Evolutionary conservation across 192 early-diverging fungal genomes (phyloP), one percentile per base, ranked within the genome.

Genomic region (Rhizophlyctis rosea): DNA sequence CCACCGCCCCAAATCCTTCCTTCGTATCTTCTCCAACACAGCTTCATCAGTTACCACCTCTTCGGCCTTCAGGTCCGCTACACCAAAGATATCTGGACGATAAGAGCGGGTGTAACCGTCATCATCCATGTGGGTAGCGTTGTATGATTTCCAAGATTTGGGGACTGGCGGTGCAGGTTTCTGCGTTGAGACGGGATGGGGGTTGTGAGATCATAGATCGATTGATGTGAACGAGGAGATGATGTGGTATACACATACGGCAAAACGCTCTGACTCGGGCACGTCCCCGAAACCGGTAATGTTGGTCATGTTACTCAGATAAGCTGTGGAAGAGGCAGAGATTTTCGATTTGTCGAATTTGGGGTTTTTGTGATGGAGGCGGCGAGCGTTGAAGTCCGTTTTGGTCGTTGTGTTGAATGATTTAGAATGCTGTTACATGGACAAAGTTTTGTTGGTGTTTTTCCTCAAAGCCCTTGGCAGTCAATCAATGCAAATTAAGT

Each of bases 81-180:
- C 48, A 47, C 50, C 71, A 51, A 49, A 60, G 52, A 69, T 80
- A 60, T 67, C 64, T 31, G 35, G 65, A 59, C 58, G 74, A 52
- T 56, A 21, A 2, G 71, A 74, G 16, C 75, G 64, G 23, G 74
- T 64, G 66, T 74, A 80, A n/a, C 74, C 78, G 57, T 76, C 72
- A 3, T 72, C 62, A 13, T 55, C 50, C 70, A 75, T 75, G 27
- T 34, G 71, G 11, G 66, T 68, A 21, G 71, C 64, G n/a, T 53
- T 73, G 21, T 64, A 54, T 25, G 11, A 27, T 5, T 34, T 13
- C 59, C 57, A 71, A 3, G 50, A 16, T 55, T 44, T 34, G 18
- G 60, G 25, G 16, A 3, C 47, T 53, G 56, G 50, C 64, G 36
- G 31, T 39, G 47, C 53, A 32, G 14, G 35, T 49, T 48, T 21